Conservation (phyloP, 306 rosid species). For the Vigna angularis region DNA sequence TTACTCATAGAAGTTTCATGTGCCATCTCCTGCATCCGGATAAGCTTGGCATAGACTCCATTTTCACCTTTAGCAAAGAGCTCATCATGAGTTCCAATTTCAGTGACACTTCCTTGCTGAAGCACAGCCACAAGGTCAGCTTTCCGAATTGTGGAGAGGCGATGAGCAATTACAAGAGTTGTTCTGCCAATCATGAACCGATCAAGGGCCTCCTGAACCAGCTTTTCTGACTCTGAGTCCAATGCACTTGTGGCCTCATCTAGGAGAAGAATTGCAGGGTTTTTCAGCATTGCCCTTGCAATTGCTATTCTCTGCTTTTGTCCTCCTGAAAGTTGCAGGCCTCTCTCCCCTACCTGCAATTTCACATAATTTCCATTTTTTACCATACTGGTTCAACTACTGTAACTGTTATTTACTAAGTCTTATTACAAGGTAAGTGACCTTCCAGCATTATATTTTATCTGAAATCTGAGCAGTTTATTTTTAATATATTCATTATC, state of each 20-base stretch:
- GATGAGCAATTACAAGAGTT: conserved; percentile 91
- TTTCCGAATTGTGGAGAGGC: conserved; percentile 91
- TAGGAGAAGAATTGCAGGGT: conserved; percentile 84
- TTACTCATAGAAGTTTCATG: conserved; percentile 78
- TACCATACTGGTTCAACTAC: conserved; percentile 7
- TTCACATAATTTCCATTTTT: conserved; percentile 36
- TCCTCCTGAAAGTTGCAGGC: conserved; percentile 92
- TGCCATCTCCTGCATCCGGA: conserved; percentile 87
- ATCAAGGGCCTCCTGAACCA: conserved; percentile 94
- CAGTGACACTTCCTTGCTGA: conserved; percentile 84
- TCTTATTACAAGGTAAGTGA: background rate
- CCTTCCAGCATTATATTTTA: conserved; percentile 10
- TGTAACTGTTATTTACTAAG: conserved; percentile 2
- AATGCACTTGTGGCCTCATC: conserved; percentile 97
- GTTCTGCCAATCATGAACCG: conserved; percentile 95
- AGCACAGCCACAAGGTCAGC: conserved; percentile 92
- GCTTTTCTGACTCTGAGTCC: conserved; percentile 92
- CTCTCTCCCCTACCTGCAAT: conserved; percentile 94
- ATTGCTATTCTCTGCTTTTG: conserved; percentile 97
- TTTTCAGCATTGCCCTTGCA: conserved; percentile 94
- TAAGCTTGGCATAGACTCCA: conserved; percentile 87
- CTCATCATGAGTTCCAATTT: conserved; percentile 90
- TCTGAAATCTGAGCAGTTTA: conserved; percentile 11
- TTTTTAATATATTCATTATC: background rate
- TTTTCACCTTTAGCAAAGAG: conserved; percentile 83